Evolutionary conservation across 305 asterid species (phyloP).

Genomic region (Solanum hybrid): DNA sequence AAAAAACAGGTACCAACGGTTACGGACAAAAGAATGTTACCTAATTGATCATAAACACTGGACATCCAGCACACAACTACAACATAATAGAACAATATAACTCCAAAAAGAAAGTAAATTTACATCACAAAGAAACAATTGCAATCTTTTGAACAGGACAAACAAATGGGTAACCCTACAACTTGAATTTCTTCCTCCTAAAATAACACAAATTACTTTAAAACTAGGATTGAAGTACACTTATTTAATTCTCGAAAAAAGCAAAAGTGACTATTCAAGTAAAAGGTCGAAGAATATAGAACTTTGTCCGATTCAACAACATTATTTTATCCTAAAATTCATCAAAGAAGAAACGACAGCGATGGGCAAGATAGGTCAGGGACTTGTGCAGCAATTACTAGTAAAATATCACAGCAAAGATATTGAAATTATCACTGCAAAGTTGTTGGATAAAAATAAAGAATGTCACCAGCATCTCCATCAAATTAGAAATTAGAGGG

Average conservation of each 20-base stretch:
- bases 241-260: no score
- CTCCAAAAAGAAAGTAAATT: not conserved
- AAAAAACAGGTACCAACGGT: not conserved
- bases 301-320: not conserved
- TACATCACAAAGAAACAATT: not conserved
- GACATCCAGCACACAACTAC: not conserved
- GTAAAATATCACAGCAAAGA: not conserved
- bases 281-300: not conserved
- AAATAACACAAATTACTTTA: not conserved
- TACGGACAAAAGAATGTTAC: not conserved
- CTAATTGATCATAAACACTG: not conserved
- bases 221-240: not conserved
- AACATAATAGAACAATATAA: not conserved
- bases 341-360: not conserved
- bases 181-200: not conserved
- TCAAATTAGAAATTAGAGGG: not conserved
- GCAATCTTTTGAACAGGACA: not conserved
- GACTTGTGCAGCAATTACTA: not conserved
- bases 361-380: not conserved
- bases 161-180: not conserved
- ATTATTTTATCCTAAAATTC: not conserved
- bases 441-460: not conserved
- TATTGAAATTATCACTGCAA: not conserved
- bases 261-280: not conserved
- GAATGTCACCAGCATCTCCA: not conserved